Conservation (phyloP, 2,329 filamentous ascomycete genomes). For the Fusarium coicis region DNA sequence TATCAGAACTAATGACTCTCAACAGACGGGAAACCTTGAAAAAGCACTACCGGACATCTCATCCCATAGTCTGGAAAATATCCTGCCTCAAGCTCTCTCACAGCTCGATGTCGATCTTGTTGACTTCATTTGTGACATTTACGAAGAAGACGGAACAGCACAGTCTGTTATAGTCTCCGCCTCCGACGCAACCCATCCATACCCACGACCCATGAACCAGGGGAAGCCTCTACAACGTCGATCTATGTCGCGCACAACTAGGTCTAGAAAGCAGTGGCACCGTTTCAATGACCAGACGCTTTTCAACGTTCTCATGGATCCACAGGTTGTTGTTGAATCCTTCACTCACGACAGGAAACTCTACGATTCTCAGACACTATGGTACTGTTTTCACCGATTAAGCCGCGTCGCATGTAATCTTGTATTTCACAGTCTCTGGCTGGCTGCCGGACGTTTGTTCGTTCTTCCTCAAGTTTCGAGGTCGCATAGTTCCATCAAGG, state of each 20-base stretch:
- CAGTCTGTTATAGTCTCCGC: slow-evolving; percentile 55
- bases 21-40: background rate
- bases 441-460: slow-evolving; percentile 68
- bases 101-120: slow-evolving; percentile 65
- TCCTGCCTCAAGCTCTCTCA: slow-evolving; percentile 67
- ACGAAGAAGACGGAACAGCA: slow-evolving; percentile 65
- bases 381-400: slow-evolving; percentile 71
- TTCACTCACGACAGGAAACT: slow-evolving; percentile 65
- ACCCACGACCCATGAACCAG: slow-evolving; percentile 24
- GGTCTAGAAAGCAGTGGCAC: slow-evolving; percentile 61
- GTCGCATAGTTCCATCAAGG: slow-evolving; percentile 48
- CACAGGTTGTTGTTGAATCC: slow-evolving; percentile 64
- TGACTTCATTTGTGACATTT: slow-evolving; percentile 69
- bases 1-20: slow-evolving; percentile 37
- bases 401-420: slow-evolving; percentile 66
- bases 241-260: slow-evolving; percentile 1
- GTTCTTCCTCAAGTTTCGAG: slow-evolving; percentile 61
- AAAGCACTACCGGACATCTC: background rate
- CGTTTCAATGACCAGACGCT: slow-evolving; percentile 72
- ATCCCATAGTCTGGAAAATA: slow-evolving; percentile 33
- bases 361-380: slow-evolving; percentile 70
- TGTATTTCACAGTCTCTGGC: slow-evolving; percentile 73
- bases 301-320: slow-evolving; percentile 71
- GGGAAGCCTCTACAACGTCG: slow-evolving; percentile 23
- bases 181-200: background rate